Evolutionary conservation across 257 asterid species (phyloP).

Genomic region (Pogostemon cablin): DNA sequence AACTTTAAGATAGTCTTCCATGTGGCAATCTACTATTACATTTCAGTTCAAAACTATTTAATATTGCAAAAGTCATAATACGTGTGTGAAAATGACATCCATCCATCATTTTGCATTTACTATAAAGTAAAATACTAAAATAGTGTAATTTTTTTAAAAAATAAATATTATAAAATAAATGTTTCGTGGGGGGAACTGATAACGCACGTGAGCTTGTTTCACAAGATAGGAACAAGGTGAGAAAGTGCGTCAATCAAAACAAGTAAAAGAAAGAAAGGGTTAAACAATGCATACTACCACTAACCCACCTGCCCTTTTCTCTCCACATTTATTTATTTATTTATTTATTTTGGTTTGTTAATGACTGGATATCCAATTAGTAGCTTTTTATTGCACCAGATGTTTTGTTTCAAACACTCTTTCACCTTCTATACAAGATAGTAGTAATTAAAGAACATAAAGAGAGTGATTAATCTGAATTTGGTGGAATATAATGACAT

Average conservation of each 20-base stretch:
- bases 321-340: neutral
- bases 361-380: neutral
- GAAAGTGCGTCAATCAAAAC: neutral
- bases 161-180: neutral
- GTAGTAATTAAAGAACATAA: neutral
- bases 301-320: neutral
- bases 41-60: neutral
- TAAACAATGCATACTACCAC: conserved; percentile 24
- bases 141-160: neutral
- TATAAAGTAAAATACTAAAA: neutral
- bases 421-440: neutral
- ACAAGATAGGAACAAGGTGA: conserved; percentile 4
- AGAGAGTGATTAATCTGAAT: neutral
- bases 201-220: conserved; percentile 16
- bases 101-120: neutral
- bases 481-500: neutral
- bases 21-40: too few relatives aligned
- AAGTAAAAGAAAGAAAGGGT: neutral
- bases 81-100: neutral
- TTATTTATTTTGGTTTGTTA: neutral
- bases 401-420: neutral
- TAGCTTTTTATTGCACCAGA: too few relatives aligned
- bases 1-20: too few relatives aligned
- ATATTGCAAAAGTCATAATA: neutral
- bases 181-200: conserved; percentile 25